These are phyloP conservation scores for Diaporthe australafricana DNA, from an alignment of 2,329 filamentous ascomycete species.

Conservation along the genomic window DNA sequence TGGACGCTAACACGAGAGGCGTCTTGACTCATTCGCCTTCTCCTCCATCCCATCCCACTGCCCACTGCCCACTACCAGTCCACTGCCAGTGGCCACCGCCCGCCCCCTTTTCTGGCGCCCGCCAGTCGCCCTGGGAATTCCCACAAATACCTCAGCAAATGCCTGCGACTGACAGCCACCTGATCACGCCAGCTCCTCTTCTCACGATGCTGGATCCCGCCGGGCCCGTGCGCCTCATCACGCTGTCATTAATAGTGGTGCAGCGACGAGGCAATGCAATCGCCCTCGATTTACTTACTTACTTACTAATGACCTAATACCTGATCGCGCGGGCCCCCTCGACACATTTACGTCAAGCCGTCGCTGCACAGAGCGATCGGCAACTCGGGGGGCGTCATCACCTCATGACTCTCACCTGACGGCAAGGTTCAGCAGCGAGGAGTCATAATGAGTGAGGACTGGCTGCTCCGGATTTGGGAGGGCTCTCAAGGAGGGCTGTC, in stretches of 20 bases:
- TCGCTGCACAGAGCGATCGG: conserved; percentile 21
- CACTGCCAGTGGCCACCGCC: no score
- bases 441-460: neutral
- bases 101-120: conserved; percentile 6
- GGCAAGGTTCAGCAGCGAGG: neutral
- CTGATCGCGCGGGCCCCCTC: neutral
- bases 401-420: conserved; percentile 17
- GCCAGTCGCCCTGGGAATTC: conserved; percentile 20
- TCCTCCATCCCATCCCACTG: neutral
- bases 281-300: neutral
- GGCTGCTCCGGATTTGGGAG: no score
- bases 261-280: neutral
- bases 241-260: neutral
- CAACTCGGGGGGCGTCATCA: conserved; percentile 13
- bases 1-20: conserved; percentile 17
- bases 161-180: conserved; percentile 8
- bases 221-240: neutral
- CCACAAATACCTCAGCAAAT: conserved; percentile 12
- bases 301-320: no score
- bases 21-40: conserved; percentile 9
- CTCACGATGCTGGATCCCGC: neutral
- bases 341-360: conserved; percentile 11
- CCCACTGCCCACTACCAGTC: no score
- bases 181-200: conserved; percentile 7
- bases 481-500: no score